Percentiles rank a stretch among this genome's conserved stretches.
phyloP scores from a whole-genome alignment of 805 yeast species.

The Yarrowia bubula region DNA sequence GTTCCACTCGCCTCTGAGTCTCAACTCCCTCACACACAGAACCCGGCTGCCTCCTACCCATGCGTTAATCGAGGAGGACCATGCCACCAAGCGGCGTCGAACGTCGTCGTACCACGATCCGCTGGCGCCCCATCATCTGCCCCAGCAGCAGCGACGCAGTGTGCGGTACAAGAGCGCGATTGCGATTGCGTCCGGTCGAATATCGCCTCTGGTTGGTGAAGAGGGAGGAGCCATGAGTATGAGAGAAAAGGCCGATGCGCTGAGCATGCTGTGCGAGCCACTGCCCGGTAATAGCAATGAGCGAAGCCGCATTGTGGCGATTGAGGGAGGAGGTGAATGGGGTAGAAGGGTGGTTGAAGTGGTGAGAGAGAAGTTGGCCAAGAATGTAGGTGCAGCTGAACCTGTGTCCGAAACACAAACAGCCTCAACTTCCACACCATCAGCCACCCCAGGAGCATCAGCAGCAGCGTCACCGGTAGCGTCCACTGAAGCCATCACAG shows the following conservation, averaged over 20 bases:
- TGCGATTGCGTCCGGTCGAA: slow-evolving; percentile 28
- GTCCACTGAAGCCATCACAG: not conserved
- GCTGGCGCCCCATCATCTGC: slow-evolving; percentile 18
- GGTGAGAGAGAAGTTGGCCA: not conserved
- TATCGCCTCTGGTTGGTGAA: not conserved
- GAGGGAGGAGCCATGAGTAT: slow-evolving; percentile 28
- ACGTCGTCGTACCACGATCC: slow-evolving; percentile 35
- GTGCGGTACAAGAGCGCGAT: slow-evolving; percentile 32
- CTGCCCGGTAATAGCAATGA: not conserved
- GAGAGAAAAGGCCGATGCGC: slow-evolving; percentile 34
- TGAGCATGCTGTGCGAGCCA: slow-evolving; percentile 32
- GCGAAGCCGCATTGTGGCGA: slow-evolving; percentile 7
- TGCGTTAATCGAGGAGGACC: slow-evolving; percentile 29
- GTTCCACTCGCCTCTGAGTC: slow-evolving; percentile 1
- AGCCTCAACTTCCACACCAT: not conserved
- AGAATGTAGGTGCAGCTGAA: too few species aligned
- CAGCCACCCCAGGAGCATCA: not conserved
- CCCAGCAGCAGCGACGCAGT: slow-evolving; percentile 23
- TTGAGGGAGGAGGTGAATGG: slow-evolving; percentile 11
- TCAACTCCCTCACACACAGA: slow-evolving; percentile 2
- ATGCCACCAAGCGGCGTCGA: slow-evolving; percentile 30
- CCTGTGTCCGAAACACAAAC: not conserved
- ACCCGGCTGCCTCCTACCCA: slow-evolving; percentile 12
- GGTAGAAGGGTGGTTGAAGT: not conserved
- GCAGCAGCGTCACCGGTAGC: not conserved